Base-by-base conservation (phyloP, 139 green algal genomes). In the Chlamydomonas sphaeroides region DNA sequence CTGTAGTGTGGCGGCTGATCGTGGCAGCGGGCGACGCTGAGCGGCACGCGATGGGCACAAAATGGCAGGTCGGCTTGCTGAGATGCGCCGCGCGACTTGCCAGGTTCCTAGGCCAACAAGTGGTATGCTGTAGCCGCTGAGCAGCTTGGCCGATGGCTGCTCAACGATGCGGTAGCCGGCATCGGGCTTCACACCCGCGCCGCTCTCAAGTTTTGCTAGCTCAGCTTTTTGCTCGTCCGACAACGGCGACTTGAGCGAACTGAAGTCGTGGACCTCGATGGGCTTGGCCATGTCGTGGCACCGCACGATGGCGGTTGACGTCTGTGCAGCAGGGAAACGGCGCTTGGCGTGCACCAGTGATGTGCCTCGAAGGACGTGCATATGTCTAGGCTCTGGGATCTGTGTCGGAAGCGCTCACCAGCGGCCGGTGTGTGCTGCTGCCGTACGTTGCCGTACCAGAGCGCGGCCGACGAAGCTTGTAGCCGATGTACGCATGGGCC, bases 81-180 rank as follows among this genome's bases (percentile, higher is more conserved):
- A n/a, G n/a, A n/a, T n/a, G n/a, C n/a, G n/a, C n/a, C n/a, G n/a
- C n/a, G n/a, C n/a, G n/a, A 32, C 83, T 65, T 59, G 88, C 88
- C 92, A 95, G 14, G 92, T 95, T 32, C 92, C 92, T 4, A 95
- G 75, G 11, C 92, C 92, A 0, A 95, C 53, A 1, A 94, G 67
- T 6, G 92, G 92, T 20, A 95, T 93, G 39, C 75, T 76, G 23
- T 79, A 35, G 25, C 91, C 88, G 35, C 65, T 92, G 73, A 80
- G 90, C 15, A 92, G 63, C n/a, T 56, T 45, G 7, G 78, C 80
- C 42, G 30, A 61, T 6, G 71, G 78, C 56, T 86, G 65, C 74
- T 69, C 45, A 35, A 75, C 33, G 68, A 70, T 39, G 76, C 57
- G 61, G 56, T 78, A 68, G 76, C 76, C 63, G 1, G n/a, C 59